Evolutionary conservation across 768 basidiomycete genomes (phyloP), one percentile per base, ranked within the genome.

Genomic region (Kwoniella botswanensis): DNA sequence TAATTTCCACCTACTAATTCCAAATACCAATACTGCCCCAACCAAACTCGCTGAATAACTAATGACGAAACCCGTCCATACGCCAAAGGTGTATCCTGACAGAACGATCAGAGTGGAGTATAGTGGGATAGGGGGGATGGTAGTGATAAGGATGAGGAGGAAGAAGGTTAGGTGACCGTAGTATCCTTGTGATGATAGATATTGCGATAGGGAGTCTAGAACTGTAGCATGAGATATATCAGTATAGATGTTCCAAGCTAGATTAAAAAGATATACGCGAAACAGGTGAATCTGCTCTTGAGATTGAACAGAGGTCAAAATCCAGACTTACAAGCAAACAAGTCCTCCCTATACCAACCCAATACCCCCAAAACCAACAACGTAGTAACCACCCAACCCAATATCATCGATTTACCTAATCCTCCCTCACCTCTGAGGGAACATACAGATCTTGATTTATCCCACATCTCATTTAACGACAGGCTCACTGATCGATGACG

Each of bases 91-190:
- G 83, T 96, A 96, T 24, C 94, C 94, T 54, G 93, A 92, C 75
- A 97, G 86, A 74, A 93, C 89, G 80, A 96, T 94, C 84, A 97
- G 87, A 0, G 94, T 96, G 75, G 93, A 94, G 85, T 96, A 97
- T 66, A 97, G 86, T 44, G 94, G 94, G 59, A 97, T 79, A 44
- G 94, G 94, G 53, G 94, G 82, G 44, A 80, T 75, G 53, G 80
- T 80, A 1, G 77, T 81, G 42, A 79, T 67, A 68, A 84, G 74
- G 63, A 80, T 77, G 57, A 86, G 82, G 59, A 76, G 59, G 57
- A 92, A 94, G 63, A 97, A 89, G 72, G 91, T 88, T 67, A 88
- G 87, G 80, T 92, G 89, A 59, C 94, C 94, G 81, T 88, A 88
- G 69, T 88, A 86, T 69, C 88, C 87, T 81, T 93, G 90, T 43